Percentiles rank a stretch among this genome's conserved stretches.
Evolutionary conservation across 805 yeast genomes (phyloP).

Genomic region (Cyberlindnera bimundalis): DNA sequence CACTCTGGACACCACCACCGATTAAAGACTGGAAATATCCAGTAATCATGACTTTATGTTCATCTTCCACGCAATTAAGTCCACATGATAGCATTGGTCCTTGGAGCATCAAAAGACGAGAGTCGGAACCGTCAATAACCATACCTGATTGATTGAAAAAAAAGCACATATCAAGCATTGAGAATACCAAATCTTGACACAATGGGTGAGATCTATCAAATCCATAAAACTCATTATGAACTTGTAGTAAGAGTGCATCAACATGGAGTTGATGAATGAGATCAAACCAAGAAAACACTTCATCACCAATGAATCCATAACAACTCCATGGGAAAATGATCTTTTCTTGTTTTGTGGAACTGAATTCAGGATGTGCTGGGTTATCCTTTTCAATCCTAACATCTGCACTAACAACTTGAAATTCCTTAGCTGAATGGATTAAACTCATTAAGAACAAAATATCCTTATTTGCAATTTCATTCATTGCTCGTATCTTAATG

Average conservation of each 20-base stretch:
- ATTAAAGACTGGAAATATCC: constrained; percentile 18
- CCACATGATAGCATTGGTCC: constrained; percentile 25
- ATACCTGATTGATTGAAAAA: constrained; percentile 13
- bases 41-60: constrained; percentile 12
- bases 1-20: constrained; percentile 22
- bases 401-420: constrained; percentile 18
- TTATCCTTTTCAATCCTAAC: constrained; percentile 15
- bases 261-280: constrained; percentile 33
- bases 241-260: constrained; percentile 33
- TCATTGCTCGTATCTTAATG: constrained; percentile 17
- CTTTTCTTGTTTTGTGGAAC: not conserved
- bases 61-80: constrained; percentile 14
- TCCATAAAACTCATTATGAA: constrained; percentile 32
- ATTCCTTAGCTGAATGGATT: constrained; percentile 29
- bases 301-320: constrained; percentile 19
- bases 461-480: constrained; percentile 18
- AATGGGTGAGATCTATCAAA: constrained; percentile 28
- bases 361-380: constrained; percentile 23
- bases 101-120: constrained; percentile 24
- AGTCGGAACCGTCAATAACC: constrained; percentile 14
- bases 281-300: constrained; percentile 28
- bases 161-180: constrained; percentile 20
- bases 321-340: constrained; percentile 19
- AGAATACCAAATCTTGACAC: constrained; percentile 17
- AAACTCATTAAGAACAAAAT: constrained; percentile 23